Percentiles rank a stretch among this genome's conserved stretches.
These are phyloP conservation scores for Persicaria tinctoria DNA, from an alignment of 148 eudicot genomes.

Conservation along the genomic window DNA sequence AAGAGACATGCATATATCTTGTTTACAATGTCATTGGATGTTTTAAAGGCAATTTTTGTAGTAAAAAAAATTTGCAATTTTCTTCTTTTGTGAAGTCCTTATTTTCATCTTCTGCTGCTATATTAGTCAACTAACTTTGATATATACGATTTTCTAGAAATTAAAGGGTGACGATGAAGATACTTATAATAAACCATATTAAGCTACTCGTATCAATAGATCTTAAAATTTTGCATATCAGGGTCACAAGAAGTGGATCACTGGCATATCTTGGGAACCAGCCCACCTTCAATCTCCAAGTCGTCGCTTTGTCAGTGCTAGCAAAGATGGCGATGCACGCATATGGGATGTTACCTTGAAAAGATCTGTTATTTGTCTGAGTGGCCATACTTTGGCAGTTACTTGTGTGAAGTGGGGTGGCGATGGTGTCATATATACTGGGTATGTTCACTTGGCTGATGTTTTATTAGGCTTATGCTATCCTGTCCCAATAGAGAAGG, in stretches of 20 bases:
- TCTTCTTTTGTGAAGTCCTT: neutral
- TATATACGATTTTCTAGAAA: neutral
- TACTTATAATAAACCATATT: neutral
- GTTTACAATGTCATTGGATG: too few relatives aligned
- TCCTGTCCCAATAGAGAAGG: too few relatives aligned
- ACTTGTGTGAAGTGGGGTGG: slow-evolving; percentile 99
- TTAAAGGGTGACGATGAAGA: neutral
- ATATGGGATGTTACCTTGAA: slow-evolving; percentile 74
- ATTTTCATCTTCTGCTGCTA: neutral
- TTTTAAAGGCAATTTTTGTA: neutral
- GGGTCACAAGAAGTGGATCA: slow-evolving; percentile 99
- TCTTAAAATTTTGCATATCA: slow-evolving; percentile 25
- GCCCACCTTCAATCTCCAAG: slow-evolving; percentile 79
- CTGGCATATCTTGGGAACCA: slow-evolving; percentile 97
- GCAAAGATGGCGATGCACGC: slow-evolving; percentile 99
- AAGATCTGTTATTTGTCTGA: slow-evolving; percentile 61
- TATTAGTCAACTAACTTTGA: neutral
- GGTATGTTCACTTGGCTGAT: slow-evolving; percentile 36
- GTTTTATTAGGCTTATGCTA: neutral
- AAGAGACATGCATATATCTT: neutral
- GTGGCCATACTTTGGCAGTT: slow-evolving; percentile 85
- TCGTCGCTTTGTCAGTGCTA: slow-evolving; percentile 90
- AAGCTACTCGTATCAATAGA: neutral
- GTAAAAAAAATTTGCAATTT: neutral
- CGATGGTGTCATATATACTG: slow-evolving; percentile 91